These are phyloP conservation scores for Endoconidiophora polonica DNA, from an alignment of 2,329 filamentous ascomycete genomes.

Conservation along the genomic window DNA sequence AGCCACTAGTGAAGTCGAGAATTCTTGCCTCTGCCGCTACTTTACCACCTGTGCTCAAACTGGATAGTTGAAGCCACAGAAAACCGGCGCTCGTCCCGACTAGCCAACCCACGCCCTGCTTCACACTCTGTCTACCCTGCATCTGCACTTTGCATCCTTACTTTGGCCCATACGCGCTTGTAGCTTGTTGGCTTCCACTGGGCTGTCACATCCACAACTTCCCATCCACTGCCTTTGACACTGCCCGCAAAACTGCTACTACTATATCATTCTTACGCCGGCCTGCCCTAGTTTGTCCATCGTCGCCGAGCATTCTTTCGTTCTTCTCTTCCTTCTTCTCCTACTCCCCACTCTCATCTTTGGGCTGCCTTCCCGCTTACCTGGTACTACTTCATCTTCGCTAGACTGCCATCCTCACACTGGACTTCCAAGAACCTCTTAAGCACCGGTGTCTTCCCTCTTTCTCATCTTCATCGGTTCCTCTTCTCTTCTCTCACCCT, in stretches of 20 bases:
- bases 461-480: neutral
- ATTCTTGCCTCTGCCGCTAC: no score
- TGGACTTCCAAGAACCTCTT: slow-evolving; percentile 5
- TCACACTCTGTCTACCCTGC: neutral
- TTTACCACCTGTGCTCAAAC: no score
- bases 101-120: neutral
- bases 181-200: neutral
- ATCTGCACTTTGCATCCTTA: neutral
- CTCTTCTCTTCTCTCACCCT: slow-evolving; percentile 1
- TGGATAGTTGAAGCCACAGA: no score
- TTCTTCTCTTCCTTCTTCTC: slow-evolving; percentile 3
- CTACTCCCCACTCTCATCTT: slow-evolving; percentile 9
- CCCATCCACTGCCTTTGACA: neutral
- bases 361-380: slow-evolving; percentile 3
- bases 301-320: slow-evolving; percentile 1
- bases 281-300: neutral
- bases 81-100: neutral
- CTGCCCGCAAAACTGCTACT: neutral
- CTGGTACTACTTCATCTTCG: neutral
- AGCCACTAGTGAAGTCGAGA: no score
- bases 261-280: slow-evolving; percentile 3
- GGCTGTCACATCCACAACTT: slow-evolving; percentile 1
- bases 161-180: slow-evolving; percentile 7
- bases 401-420: neutral
- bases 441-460: slow-evolving; percentile 3